A percentile compares a stretch with the other conserved stretches of the same genome.
Conservation (phyloP, 805 yeast species). For the Pichia californica region DNA sequence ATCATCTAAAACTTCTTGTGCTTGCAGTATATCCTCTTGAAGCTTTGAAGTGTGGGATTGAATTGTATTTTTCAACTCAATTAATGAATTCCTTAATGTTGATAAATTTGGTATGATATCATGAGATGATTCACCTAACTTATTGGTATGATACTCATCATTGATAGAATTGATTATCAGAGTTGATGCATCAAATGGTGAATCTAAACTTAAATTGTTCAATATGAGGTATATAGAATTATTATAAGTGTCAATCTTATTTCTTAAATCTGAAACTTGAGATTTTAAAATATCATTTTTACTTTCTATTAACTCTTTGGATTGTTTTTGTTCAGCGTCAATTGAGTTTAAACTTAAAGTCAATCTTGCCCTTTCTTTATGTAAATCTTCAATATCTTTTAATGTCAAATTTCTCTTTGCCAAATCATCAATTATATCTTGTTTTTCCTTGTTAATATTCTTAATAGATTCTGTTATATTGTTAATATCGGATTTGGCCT, state of each 20-base stretch:
- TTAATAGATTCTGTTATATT: slow-evolving; percentile 35
- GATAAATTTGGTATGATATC: slow-evolving; percentile 30
- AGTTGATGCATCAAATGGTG: slow-evolving; percentile 16
- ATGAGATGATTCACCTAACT: slow-evolving; percentile 40
- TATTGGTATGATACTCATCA: slow-evolving; percentile 33
- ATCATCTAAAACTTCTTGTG: slow-evolving; percentile 55
- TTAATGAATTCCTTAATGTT: slow-evolving; percentile 29
- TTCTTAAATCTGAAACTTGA: slow-evolving; percentile 45
- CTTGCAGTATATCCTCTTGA: slow-evolving; percentile 51
- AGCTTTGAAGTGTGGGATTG: slow-evolving; percentile 16
- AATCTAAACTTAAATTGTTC: slow-evolving; percentile 16
- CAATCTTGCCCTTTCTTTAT: slow-evolving; percentile 53
- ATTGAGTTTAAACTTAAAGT: slow-evolving; percentile 45
- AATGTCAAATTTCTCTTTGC: slow-evolving; percentile 53
- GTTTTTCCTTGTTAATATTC: slow-evolving; percentile 31
- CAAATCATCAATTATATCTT: slow-evolving; percentile 41
- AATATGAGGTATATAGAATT: slow-evolving; percentile 44
- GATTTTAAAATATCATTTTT: slow-evolving; percentile 45
- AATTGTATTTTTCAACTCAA: slow-evolving; percentile 32
- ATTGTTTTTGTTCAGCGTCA: slow-evolving; percentile 36
- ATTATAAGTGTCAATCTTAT: slow-evolving; percentile 51
- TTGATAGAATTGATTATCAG: slow-evolving; percentile 21
- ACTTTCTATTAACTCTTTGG: slow-evolving; percentile 39
- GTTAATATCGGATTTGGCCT: slow-evolving; percentile 49
- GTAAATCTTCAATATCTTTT: slow-evolving; percentile 56